These are phyloP conservation scores for Pluteus cervinus DNA, from an alignment of 768 basidiomycete genomes.

Conservation along the genomic window DNA sequence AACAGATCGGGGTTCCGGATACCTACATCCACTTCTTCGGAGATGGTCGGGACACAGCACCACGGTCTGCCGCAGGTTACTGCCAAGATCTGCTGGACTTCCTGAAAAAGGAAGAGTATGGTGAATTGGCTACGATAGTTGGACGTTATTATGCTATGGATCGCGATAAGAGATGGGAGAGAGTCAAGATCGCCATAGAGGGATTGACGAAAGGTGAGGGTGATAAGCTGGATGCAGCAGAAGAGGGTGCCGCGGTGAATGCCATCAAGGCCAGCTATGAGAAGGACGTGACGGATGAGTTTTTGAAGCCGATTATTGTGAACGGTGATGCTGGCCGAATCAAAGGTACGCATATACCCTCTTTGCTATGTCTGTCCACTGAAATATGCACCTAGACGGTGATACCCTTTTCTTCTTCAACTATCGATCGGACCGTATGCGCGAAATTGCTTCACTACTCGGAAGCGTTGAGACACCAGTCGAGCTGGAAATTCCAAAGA, in stretches of 20 bases:
- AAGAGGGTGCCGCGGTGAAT: constrained; percentile 51
- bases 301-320: constrained; percentile 90
- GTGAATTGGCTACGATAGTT: constrained; percentile 78
- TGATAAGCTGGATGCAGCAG: no score
- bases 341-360: constrained; percentile 47
- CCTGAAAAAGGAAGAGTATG: constrained; percentile 68
- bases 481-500: constrained; percentile 74
- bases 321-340: constrained; percentile 75
- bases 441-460: constrained; percentile 80
- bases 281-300: constrained; percentile 89
- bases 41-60: constrained; percentile 93
- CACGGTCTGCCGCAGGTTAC: constrained; percentile 75
- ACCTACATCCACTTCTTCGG: constrained; percentile 93
- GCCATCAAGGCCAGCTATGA: constrained; percentile 72
- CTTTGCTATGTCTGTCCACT: neutral
- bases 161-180: constrained; percentile 94
- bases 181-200: constrained; percentile 85
- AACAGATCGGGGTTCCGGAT: constrained; percentile 76
- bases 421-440: constrained; percentile 95
- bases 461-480: constrained; percentile 80
- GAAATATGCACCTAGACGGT: constrained; percentile 39
- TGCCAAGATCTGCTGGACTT: constrained; percentile 73
- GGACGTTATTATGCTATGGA: constrained; percentile 98
- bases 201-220: constrained; percentile 73
- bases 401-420: constrained; percentile 97